Percentiles rank a stretch among this genome's conserved stretches.
These are phyloP conservation scores for Thalassiosira allenii DNA, from an alignment of 352 stramenopile genomes.

Conservation along the genomic window DNA sequence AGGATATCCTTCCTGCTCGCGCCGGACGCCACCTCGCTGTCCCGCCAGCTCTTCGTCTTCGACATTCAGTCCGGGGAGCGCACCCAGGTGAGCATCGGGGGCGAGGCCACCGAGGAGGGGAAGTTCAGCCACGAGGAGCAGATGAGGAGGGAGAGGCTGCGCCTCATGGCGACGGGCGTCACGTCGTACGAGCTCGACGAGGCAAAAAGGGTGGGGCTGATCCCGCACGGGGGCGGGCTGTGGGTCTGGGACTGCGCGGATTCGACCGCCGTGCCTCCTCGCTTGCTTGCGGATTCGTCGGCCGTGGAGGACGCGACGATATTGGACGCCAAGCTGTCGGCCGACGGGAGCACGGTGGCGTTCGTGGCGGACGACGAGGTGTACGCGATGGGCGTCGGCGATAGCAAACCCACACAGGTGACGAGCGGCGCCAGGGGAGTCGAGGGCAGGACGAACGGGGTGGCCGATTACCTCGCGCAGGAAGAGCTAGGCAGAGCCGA, in stretches of 20 bases:
- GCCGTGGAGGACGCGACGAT: background rate
- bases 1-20: conserved; percentile 88
- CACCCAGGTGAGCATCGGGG: conserved; percentile 53
- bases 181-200: conserved; percentile 90
- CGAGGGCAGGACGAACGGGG: conserved; percentile 83
- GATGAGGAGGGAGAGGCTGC: conserved; percentile 90
- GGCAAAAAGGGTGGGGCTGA: conserved; percentile 80
- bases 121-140: conserved; percentile 77
- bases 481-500: conserved; percentile 97
- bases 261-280: conserved; percentile 84
- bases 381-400: conserved; percentile 86
- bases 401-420: conserved; percentile 38
- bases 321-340: conserved; percentile 93
- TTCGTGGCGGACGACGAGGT: conserved; percentile 95
- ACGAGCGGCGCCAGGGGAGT: conserved; percentile 55
- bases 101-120: conserved; percentile 27
- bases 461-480: conserved; percentile 97
- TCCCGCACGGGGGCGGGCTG: conserved; percentile 91
- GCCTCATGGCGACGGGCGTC: conserved; percentile 92
- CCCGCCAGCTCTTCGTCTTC: conserved; percentile 89
- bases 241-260: conserved; percentile 88
- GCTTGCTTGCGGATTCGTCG: conserved; percentile 90
- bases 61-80: conserved; percentile 83
- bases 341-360: conserved; percentile 91
- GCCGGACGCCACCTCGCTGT: conserved; percentile 87